Evolutionary conservation across 495 filamentous ascomycete species (phyloP).

Genomic region (Penicillium angulare): DNA sequence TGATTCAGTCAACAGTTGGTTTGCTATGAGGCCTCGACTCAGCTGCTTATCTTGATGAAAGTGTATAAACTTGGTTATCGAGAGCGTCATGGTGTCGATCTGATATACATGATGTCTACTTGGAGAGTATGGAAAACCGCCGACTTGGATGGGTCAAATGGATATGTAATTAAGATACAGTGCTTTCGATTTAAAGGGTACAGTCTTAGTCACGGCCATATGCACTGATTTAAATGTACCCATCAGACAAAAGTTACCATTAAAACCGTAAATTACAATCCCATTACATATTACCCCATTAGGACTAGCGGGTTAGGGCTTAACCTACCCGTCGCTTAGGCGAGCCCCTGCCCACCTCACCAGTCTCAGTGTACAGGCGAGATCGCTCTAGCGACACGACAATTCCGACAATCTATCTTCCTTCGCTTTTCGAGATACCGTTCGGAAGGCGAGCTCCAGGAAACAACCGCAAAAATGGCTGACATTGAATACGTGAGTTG

Average conservation of each 20-base stretch:
- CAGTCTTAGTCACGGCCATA: no score
- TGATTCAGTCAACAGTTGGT: no score
- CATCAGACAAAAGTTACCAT: neutral
- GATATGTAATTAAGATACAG: no score
- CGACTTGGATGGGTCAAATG: no score
- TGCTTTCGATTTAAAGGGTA: no score
- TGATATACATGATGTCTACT: no score
- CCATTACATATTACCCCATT: slow-evolving; percentile 14
- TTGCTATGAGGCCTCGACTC: no score
- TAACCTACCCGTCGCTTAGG: slow-evolving; percentile 48
- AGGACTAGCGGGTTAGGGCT: slow-evolving; percentile 42
- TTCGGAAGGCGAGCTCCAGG: slow-evolving; percentile 52
- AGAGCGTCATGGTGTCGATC: no score
- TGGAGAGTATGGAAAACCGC: no score
- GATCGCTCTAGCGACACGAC: slow-evolving; percentile 46
- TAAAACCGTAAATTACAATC: slow-evolving; percentile 9
- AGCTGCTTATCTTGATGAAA: no score
- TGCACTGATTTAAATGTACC: neutral
- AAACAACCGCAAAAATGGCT: slow-evolving; percentile 78
- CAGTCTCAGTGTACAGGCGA: slow-evolving; percentile 30
- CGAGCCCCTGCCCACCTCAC: slow-evolving; percentile 44
- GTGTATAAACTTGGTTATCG: no score
- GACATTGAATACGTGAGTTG: slow-evolving; percentile 84
- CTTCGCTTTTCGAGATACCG: slow-evolving; percentile 51
- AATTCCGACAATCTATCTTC: slow-evolving; percentile 45